Evolutionary conservation across 208 protist genomes (phyloP).

Genomic region (Naegleria lovaniensis): DNA sequence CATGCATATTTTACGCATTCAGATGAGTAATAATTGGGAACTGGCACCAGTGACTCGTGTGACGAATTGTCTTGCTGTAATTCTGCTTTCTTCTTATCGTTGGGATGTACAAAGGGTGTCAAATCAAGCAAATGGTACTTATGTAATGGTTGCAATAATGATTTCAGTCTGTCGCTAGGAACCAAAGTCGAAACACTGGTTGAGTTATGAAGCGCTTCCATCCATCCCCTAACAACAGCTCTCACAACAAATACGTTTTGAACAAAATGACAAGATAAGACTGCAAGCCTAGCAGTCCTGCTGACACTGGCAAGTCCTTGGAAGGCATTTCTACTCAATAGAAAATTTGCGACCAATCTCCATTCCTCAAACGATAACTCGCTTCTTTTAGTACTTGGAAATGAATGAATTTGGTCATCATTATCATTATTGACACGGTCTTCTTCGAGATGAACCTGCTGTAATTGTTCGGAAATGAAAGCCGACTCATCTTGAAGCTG

Average conservation of each 20-base stretch:
- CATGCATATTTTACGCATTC: background rate
- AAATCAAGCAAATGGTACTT: background rate
- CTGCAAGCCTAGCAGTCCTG: background rate
- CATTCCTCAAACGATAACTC: background rate
- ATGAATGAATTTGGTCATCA: no score
- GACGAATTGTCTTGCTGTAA: background rate
- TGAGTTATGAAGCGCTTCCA: background rate
- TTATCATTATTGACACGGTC: no score
- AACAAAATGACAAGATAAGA: background rate
- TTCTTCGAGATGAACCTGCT: no score
- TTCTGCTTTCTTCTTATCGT: background rate
- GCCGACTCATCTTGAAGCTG: no score
- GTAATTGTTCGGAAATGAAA: no score
- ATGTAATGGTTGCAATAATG: background rate
- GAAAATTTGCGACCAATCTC: background rate
- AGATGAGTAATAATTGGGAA: background rate
- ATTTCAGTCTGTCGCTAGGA: background rate
- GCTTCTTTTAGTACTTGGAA: no score
- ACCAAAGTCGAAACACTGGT: background rate
- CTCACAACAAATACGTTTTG: background rate
- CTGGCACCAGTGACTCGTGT: background rate
- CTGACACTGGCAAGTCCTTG: background rate
- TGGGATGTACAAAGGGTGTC: background rate
- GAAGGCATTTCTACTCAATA: background rate
- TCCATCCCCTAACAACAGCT: background rate